These are phyloP conservation scores for Wickerhamomyces subpelliculosus DNA, from an alignment of 805 yeast species.

Conservation along the genomic window DNA sequence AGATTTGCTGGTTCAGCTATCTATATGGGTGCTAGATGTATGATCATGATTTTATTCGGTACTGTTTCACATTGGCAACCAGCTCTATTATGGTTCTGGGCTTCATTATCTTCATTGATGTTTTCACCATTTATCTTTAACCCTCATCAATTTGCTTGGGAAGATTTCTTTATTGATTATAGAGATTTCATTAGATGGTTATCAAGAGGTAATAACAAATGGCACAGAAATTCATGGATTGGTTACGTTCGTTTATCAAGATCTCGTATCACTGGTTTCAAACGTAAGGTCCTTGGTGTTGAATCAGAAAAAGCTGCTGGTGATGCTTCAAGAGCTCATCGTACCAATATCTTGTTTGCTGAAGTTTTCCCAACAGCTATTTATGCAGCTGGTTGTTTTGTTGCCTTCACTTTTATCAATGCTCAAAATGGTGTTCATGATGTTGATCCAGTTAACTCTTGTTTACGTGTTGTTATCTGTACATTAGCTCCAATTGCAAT, in stretches of 20 bases:
- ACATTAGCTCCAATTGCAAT: constrained; percentile 87
- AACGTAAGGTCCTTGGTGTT: constrained; percentile 64
- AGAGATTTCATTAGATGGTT: constrained; percentile 88
- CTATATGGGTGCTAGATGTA: constrained; percentile 76
- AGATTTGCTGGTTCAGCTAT: constrained; percentile 79
- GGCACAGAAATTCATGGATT: constrained; percentile 88
- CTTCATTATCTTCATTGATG: constrained; percentile 78
- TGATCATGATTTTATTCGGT: constrained; percentile 66
- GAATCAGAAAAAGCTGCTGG: constrained; percentile 79
- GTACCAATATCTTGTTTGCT: constrained; percentile 62
- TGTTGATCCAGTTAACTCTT: constrained; percentile 54
- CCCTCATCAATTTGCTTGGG: constrained; percentile 97
- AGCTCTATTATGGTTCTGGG: constrained; percentile 96
- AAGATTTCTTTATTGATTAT: constrained; percentile 93
- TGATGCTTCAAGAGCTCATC: constrained; percentile 78
- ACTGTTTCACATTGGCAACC: constrained; percentile 86
- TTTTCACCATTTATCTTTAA: constrained; percentile 92
- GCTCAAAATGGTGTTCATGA: constrained; percentile 77
- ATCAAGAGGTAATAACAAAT: constrained; percentile 84
- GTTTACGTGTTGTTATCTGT: constrained; percentile 67
- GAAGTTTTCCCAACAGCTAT: constrained; percentile 66
- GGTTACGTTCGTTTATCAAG: constrained; percentile 77
- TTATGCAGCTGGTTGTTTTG: constrained; percentile 73
- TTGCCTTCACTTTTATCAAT: constrained; percentile 75
- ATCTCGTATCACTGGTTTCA: constrained; percentile 83